Evolutionary conservation across 768 basidiomycete species (phyloP).

Genomic region (Amanita polypyramis): DNA sequence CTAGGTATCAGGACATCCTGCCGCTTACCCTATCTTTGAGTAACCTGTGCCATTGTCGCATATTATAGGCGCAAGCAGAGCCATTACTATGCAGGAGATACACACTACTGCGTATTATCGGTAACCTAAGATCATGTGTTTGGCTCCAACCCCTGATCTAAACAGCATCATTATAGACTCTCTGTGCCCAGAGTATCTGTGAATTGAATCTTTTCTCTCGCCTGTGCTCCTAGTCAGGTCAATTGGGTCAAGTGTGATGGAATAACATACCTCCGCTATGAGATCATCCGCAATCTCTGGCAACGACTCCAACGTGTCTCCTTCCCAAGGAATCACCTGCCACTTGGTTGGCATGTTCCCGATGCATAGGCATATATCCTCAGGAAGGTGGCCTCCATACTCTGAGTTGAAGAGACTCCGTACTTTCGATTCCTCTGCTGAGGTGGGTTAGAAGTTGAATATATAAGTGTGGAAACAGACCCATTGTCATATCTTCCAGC

Average conservation of each 20-base stretch:
- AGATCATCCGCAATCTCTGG: constrained; percentile 56
- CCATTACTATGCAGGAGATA: constrained; percentile 36
- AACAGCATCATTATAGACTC: constrained; percentile 13
- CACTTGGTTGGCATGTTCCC: constrained; percentile 66
- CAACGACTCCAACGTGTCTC: constrained; percentile 44
- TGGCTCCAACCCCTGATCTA: constrained; percentile 10
- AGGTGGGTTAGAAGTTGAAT: constrained; percentile 5
- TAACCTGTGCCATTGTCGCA: constrained; percentile 97
- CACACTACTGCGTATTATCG: constrained; percentile 2
- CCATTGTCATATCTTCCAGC: constrained; percentile 55
- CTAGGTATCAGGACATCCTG: constrained; percentile 1
- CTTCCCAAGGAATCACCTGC: constrained; percentile 51
- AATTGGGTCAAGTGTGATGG: background rate
- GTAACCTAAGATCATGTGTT: constrained; percentile 10
- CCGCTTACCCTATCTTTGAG: constrained; percentile 83
- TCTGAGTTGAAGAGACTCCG: constrained; percentile 63
- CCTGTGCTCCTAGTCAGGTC: constrained; percentile 10
- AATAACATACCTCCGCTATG: constrained; percentile 35
- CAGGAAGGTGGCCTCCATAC: constrained; percentile 64
- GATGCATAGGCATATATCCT: constrained; percentile 72
- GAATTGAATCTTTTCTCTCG: constrained; percentile 15
- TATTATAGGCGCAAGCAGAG: constrained; percentile 84
- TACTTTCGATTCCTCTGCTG: constrained; percentile 53
- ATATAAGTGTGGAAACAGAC: constrained; percentile 24
- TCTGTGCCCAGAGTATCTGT: constrained; percentile 12